Base-by-base conservation (phyloP, 139 green algal species). In the Gonium pectorale region DNA sequence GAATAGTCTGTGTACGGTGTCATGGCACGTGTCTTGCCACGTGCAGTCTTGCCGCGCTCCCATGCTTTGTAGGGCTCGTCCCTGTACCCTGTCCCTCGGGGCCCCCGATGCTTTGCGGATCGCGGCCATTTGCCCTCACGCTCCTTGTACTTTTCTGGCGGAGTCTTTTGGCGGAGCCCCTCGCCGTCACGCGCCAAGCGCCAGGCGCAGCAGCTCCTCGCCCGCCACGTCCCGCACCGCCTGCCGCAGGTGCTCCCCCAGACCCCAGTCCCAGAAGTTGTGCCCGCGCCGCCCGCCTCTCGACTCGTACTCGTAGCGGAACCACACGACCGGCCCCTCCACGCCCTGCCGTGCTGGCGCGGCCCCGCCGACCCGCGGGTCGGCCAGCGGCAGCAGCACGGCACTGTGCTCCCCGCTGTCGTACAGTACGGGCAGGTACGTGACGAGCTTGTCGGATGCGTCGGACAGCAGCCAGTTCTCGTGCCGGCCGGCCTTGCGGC, bases 231-330 rank as follows among this genome's bases (percentile, higher is more conserved):
- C 73, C 38, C 54, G 37, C 15, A 81, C 56, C 37, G 73, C 73
- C 56, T 69, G 38, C 73, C 69, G 54, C 54, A 81, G 37, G 56
- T 81, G 54, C 13, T 41, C 38, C 1, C 6, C 31, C 73, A 81
- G 27, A 1, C 73, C 73, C 26, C 15, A 15, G 40, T 81, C 73
- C 73, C 73, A 81, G 56, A 81, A 81, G 54, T 69, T 70, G 35
- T 70, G 54, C 0, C 73, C 73, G 0, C 73, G 73, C 54, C 73
- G 73, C 5, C 73, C 73, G 13, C 9, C 73, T 3, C 73, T 37
- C 38, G 54, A 70, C 56, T 81, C 73, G 73, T 81, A 81, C 73
- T 60, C 54, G 56, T 70, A 81, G 15, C 68, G 68, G n/a, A 81
- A 81, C 73, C 73, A 81, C 26, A 69, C 35, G 5, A 69, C 31